Base-by-base conservation (phyloP, 345 rosid genomes). In the Theobroma cacao region DNA sequence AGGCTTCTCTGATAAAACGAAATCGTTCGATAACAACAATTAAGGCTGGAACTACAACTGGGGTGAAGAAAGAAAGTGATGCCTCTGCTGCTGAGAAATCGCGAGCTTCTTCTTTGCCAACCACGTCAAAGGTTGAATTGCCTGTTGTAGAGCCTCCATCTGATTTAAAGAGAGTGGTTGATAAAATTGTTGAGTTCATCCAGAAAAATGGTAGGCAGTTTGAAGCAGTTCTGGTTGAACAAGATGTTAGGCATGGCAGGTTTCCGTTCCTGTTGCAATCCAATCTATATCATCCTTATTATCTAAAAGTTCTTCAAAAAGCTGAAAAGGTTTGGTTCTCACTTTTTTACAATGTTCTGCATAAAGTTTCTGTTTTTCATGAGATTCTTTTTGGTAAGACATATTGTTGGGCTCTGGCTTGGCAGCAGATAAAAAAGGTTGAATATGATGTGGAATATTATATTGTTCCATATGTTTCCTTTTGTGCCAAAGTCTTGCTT, bases 131-230 rank as follows among this genome's bases (percentile, higher is more conserved):
- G 83, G 79, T 77, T 69, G 94, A 88, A 80, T 65, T 78, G 68
- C 79, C 85, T 65, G 75, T 94, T 75, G 78, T 92, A 82, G 98
- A 93, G 88, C 99, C 98, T 71, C 91, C 99, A 75, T 74, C 85
- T 78, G 98, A 95, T 80, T 72, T 91, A 87, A 95, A 92, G 90
- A 92, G 90, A 83, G 92, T 80, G 71, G 86, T 95, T 76, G 91
- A 94, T 58, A 95, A 92, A 91, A 95, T 95, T 79, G 97, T 95
- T 48, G 98, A 95, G 84, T 95, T 95, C 87, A 89, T 93, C 62
- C 63, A 86, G 65, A 92, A 84, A 83, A 95, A 95, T 55, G 99
- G 99, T 80, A 91, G 81, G 83, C 89, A 91, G 80, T 89, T 95
- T 85, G 98, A 94, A 85, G 81, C 95, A 7, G 89, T 92, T 80